These are phyloP conservation scores for Cenchrus americanus DNA, from an alignment of 176 grass and related monocot species.

Conservation along the genomic window DNA sequence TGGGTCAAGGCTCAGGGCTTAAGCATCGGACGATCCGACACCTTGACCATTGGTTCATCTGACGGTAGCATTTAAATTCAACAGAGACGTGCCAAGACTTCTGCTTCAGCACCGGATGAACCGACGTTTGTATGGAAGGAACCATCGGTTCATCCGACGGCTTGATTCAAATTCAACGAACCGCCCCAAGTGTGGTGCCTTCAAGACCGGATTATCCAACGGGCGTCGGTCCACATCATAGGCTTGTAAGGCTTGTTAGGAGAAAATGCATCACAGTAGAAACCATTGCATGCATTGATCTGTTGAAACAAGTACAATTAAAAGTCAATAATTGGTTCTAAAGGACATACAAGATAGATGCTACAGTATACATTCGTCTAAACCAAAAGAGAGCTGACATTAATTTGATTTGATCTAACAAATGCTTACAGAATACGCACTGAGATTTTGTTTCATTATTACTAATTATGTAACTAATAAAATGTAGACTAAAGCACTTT, in stretches of 20 bases:
- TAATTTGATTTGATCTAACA: background rate
- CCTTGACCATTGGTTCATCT: no score
- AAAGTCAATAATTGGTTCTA: slow-evolving; percentile 7
- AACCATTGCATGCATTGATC: slow-evolving; percentile 99
- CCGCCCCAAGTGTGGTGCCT: no score
- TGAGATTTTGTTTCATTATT: background rate
- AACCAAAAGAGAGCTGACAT: slow-evolving; percentile 3
- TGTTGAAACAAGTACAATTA: slow-evolving; percentile 39
- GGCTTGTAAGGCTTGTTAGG: slow-evolving; percentile 90
- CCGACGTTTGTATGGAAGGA: no score
- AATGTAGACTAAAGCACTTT: background rate
- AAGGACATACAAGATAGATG: background rate
- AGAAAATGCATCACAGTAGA: slow-evolving; percentile 96
- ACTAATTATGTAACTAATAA: background rate
- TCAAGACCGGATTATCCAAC: no score
- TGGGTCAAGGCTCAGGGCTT: no score
- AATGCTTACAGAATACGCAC: slow-evolving; percentile 5
- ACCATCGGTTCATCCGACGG: no score
- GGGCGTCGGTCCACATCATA: slow-evolving; percentile 99
- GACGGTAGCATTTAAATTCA: no score
- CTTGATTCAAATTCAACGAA: no score
- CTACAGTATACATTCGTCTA: background rate
- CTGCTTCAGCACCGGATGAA: no score
- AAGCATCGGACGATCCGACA: no score
- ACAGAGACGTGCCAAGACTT: no score